Conservation (phyloP, 164 flowering plant species). For the Akebia trifoliata region DNA sequence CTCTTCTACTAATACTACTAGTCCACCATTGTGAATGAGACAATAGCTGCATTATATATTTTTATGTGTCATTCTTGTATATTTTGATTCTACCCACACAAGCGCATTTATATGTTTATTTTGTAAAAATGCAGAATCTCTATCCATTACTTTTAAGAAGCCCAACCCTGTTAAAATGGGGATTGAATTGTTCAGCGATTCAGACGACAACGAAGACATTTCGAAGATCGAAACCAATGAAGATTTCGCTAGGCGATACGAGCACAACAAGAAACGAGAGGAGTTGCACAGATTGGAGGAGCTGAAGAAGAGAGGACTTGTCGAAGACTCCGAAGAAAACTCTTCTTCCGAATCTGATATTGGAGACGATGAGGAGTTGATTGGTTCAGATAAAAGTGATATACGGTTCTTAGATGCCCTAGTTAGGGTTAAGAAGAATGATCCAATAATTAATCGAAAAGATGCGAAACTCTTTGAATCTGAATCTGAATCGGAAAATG, state of each 20-base stretch:
- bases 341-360: conserved; percentile 27
- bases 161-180: too few relatives aligned
- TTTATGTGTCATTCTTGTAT: too few relatives aligned
- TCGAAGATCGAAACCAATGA: conserved; percentile 54
- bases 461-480: conserved; percentile 50
- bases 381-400: conserved; percentile 24
- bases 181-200: conserved; percentile 45
- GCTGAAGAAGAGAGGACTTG: conserved; percentile 51
- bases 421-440: conserved; percentile 53
- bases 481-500: conserved; percentile 29
- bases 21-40: too few relatives aligned
- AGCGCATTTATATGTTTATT: too few relatives aligned
- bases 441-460: conserved; percentile 48
- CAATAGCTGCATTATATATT: too few relatives aligned
- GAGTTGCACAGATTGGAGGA: conserved; percentile 64
- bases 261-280: conserved; percentile 80
- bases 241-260: conserved; percentile 54
- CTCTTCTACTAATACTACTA: too few relatives aligned
- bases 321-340: conserved; percentile 22
- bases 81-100: too few relatives aligned
- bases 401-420: conserved; percentile 44
- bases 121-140: too few relatives aligned
- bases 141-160: too few relatives aligned
- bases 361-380: conserved; percentile 15
- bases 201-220: conserved; percentile 30